Evolutionary conservation across 352 stramenopile species (phyloP), one percentile per base, ranked within the genome.

Genomic region (Phytophthora parvispora): DNA sequence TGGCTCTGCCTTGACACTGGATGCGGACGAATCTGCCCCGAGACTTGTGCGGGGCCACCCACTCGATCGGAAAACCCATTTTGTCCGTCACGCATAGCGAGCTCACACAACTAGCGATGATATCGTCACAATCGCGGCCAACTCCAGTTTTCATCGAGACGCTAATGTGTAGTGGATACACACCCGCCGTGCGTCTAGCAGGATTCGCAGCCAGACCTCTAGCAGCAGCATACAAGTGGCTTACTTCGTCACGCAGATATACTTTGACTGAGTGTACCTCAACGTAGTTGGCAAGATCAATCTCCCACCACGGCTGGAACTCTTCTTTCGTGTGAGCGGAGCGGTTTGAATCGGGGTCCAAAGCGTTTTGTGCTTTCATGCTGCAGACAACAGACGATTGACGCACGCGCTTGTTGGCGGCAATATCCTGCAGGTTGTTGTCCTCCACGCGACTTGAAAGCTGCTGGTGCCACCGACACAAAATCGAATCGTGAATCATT

Each of bases 91-190:
- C 47, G 9, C 71, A 76, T 10, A 85, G 56, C 0, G 60, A 80
- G 48, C 70, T 86, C 47, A 90, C 83, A 51, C 70, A 76, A 60
- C 83, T 85, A 0, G 74, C 72, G 40, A 93, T 32, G 49, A 90
- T 78, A 45, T 91, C 81, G 43, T 88, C 83, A 13, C 85, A 77
- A 58, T 91, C 80, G 7, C 81, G 78, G 9, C 75, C 81, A 18
- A 87, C 69, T 2, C 84, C 84, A 4, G 78, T 84, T 51, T 88
- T 92, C 84, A 91, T 92, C 5, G 81, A 91, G 24, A 92, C 64
- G 25, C 51, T 78, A 9, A 92, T 64, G 49, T 92, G 72, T 2
- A 92, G 45, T 0, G 84, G 84, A 25, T 86, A 91, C 27, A 80
- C 54, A 4, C 67, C 64, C n/a, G 67, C 56, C 3, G 67, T 67